phyloP scores from a whole-genome alignment of 352 stramenopile genomes.

The Chrysophaeum taylorii region DNA sequence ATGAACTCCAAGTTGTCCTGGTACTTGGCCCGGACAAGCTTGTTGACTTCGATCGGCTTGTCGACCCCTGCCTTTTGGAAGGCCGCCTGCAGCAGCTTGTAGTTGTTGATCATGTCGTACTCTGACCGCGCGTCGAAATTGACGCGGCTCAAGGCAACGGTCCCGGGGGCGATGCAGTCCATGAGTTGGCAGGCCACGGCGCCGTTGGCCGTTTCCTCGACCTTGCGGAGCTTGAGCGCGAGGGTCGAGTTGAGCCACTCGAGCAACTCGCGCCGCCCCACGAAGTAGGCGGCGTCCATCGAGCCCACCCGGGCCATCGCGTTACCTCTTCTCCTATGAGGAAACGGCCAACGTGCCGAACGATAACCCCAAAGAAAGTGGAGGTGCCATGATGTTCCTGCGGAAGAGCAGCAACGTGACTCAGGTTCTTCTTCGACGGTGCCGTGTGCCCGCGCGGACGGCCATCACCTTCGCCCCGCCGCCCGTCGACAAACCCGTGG shows the following conservation, averaged over 20 bases:
- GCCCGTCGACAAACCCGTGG: too few relatives aligned
- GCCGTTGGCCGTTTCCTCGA: slow-evolving; percentile 89
- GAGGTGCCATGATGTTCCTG: too few relatives aligned
- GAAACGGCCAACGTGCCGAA: too few relatives aligned
- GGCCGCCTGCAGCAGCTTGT: slow-evolving; percentile 95
- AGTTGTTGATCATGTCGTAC: slow-evolving; percentile 98
- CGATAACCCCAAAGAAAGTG: too few relatives aligned
- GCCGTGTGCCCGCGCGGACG: too few relatives aligned
- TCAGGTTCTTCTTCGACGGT: too few relatives aligned
- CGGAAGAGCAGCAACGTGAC: too few relatives aligned
- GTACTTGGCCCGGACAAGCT: slow-evolving; percentile 95
- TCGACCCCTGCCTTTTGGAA: slow-evolving; percentile 92
- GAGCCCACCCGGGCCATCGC: too few relatives aligned
- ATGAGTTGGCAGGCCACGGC: slow-evolving; percentile 94
- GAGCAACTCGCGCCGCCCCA: slow-evolving; percentile 67
- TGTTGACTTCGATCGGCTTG: slow-evolving; percentile 89
- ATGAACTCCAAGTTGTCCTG: slow-evolving; percentile 99
- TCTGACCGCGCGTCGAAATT: slow-evolving; percentile 92
- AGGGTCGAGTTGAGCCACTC: slow-evolving; percentile 97
- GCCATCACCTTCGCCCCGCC: too few relatives aligned
- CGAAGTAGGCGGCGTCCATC: neutral
- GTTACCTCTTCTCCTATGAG: too few relatives aligned
- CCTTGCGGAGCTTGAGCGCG: slow-evolving; percentile 81
- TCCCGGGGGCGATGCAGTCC: slow-evolving; percentile 69
- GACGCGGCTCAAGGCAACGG: slow-evolving; percentile 89